Evolutionary conservation across 1,284 basidiomycete species (phyloP).

Genomic region (Kalmanozyma brasiliensis): DNA sequence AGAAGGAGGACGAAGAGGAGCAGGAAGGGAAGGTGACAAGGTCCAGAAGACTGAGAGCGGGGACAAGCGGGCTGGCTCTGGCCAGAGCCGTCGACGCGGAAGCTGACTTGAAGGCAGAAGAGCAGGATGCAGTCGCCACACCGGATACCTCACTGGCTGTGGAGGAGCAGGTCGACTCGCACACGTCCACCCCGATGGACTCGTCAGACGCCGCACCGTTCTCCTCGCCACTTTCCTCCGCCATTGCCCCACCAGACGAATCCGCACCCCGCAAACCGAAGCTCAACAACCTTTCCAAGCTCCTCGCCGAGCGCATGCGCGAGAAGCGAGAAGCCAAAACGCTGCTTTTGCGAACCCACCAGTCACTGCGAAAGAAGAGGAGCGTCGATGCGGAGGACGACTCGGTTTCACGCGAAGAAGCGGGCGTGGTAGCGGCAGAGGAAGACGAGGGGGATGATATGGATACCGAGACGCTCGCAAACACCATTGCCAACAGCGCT

Average conservation of each 20-base stretch:
- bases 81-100: neutral
- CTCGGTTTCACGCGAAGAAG: neutral
- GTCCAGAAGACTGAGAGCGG: constrained; percentile 16
- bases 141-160: too few relatives aligned
- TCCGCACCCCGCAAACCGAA: neutral
- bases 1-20: neutral
- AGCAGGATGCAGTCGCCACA: neutral
- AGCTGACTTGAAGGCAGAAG: neutral
- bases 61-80: constrained; percentile 28
- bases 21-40: constrained; percentile 24
- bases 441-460: neutral
- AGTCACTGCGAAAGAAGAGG: constrained; percentile 21
- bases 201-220: neutral
- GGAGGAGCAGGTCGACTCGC: neutral
- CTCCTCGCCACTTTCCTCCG: neutral
- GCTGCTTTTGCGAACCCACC: constrained; percentile 34
- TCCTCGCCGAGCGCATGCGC: constrained; percentile 30
- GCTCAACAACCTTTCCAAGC: constrained; percentile 21
- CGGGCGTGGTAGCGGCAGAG: neutral
- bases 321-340: constrained; percentile 29
- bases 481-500: constrained; percentile 18
- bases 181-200: neutral
- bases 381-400: too few relatives aligned
- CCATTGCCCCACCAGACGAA: neutral
- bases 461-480: constrained; percentile 13